phyloP scores from a whole-genome alignment of 139 green algal genomes.

The Tetraselmis chui region DNA sequence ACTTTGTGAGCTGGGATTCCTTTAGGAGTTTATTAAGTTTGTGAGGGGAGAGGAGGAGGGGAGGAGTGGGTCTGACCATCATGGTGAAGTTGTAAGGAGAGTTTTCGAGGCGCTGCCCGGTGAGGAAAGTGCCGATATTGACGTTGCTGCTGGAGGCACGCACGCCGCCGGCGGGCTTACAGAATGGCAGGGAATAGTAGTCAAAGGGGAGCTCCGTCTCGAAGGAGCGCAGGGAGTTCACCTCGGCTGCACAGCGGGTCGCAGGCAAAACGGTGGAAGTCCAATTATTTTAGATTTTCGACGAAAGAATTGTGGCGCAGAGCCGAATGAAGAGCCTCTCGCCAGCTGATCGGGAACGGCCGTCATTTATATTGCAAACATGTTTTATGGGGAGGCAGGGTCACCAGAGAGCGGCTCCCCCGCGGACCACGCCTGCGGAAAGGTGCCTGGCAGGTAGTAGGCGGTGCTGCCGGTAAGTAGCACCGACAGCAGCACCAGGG shows the following conservation, averaged over 20 bases:
- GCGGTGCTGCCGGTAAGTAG: slow-evolving; percentile 1
- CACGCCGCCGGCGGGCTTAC: slow-evolving; percentile 73
- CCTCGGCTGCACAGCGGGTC: slow-evolving; percentile 42
- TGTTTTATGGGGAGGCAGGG: neutral
- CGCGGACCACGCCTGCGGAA: slow-evolving; percentile 62
- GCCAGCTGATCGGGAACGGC: neutral
- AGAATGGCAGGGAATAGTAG: slow-evolving; percentile 95
- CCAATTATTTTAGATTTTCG: neutral
- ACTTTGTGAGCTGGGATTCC: neutral
- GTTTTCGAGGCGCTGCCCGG: slow-evolving; percentile 80
- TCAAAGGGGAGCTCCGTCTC: slow-evolving; percentile 88
- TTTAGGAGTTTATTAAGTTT: slow-evolving; percentile 3
- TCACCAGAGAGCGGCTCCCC: slow-evolving; percentile 50
- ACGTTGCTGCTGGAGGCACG: slow-evolving; percentile 52
- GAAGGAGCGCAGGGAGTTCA: slow-evolving; percentile 82
- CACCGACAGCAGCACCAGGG: neutral
- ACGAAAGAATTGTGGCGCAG: neutral
- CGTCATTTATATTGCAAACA: no score
- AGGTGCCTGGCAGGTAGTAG: slow-evolving; percentile 75
- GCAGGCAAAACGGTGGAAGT: neutral
- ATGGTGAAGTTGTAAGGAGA: slow-evolving; percentile 88
- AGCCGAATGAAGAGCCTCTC: neutral
- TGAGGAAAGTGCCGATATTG: slow-evolving; percentile 89
- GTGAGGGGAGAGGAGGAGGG: neutral
- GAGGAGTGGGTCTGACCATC: slow-evolving; percentile 53